Conservation (phyloP, 83 land plant species). For the Picea abies region DNA sequence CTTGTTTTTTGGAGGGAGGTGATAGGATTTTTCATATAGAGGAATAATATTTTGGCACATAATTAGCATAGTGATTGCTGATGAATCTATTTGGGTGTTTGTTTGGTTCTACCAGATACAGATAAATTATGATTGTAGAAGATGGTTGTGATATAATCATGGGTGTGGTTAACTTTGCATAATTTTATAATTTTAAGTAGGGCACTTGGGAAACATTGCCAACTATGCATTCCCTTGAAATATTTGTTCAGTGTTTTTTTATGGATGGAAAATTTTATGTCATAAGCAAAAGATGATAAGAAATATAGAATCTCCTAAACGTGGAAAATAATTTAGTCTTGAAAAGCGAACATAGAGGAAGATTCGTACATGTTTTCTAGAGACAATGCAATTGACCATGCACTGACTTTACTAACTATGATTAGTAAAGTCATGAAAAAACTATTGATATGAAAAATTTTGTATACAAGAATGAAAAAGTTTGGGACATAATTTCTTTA, state of each 20-base stretch:
- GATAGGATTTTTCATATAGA: too few relatives aligned
- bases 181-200: constrained; percentile 27
- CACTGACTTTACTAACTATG: background rate
- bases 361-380: constrained; percentile 14
- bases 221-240: constrained; percentile 22
- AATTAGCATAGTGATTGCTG: constrained; percentile 47
- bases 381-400: constrained; percentile 28
- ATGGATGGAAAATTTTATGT: too few relatives aligned
- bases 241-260: constrained; percentile 37
- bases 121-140: constrained; percentile 42
- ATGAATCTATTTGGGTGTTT: constrained; percentile 63
- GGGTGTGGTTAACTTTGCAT: constrained; percentile 18
- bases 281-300: background rate
- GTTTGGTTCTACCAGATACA: constrained; percentile 70
- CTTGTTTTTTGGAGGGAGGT: too few relatives aligned
- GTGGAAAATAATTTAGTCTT: constrained; percentile 71
- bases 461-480: too few relatives aligned
- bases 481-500: too few relatives aligned
- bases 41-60: background rate
- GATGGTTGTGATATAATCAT: constrained; percentile 21
- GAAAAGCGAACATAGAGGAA: constrained; percentile 56
- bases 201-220: constrained; percentile 45
- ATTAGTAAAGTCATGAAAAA: too few relatives aligned
- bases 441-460: too few relatives aligned
- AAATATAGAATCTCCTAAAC: constrained; percentile 9